Conservation (phyloP, 768 basidiomycete species). For the Psilocybe cyanescens region DNA sequence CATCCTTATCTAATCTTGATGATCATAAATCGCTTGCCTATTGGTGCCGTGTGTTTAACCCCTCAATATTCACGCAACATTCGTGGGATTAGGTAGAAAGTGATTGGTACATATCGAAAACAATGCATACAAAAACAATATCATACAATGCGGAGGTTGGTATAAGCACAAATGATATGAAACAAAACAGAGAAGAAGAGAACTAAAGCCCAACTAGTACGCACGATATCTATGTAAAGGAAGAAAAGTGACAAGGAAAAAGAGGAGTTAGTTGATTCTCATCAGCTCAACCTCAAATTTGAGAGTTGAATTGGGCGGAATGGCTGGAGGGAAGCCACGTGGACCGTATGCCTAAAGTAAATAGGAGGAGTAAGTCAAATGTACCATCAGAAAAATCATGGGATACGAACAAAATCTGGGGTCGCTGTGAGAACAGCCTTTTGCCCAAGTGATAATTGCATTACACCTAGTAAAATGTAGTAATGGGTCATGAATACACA, state of each 20-base stretch:
- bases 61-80: neutral
- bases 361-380: conserved; percentile 7
- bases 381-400: conserved; percentile 9
- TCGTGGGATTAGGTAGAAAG: conserved; percentile 7
- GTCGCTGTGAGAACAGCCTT: conserved; percentile 70
- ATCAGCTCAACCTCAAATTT: conserved; percentile 86
- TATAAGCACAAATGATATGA: conserved; percentile 26
- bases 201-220: conserved; percentile 14
- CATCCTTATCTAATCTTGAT: conserved; percentile 17
- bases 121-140: conserved; percentile 22
- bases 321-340: conserved; percentile 78
- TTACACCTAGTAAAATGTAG: conserved; percentile 59
- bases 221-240: neutral
- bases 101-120: neutral
- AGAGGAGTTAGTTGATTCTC: conserved; percentile 52
- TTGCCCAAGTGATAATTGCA: conserved; percentile 73
- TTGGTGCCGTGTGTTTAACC: neutral
- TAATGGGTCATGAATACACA: neutral
- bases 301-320: conserved; percentile 76
- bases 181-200: conserved; percentile 10
- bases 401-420: conserved; percentile 72
- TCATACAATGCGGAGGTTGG: conserved; percentile 31
- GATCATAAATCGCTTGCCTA: conserved; percentile 8
- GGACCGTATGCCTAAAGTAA: conserved; percentile 65
- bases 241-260: neutral